phyloP scores from a whole-genome alignment of 257 asterid genomes.

The Ocimum tenuiflorum region DNA sequence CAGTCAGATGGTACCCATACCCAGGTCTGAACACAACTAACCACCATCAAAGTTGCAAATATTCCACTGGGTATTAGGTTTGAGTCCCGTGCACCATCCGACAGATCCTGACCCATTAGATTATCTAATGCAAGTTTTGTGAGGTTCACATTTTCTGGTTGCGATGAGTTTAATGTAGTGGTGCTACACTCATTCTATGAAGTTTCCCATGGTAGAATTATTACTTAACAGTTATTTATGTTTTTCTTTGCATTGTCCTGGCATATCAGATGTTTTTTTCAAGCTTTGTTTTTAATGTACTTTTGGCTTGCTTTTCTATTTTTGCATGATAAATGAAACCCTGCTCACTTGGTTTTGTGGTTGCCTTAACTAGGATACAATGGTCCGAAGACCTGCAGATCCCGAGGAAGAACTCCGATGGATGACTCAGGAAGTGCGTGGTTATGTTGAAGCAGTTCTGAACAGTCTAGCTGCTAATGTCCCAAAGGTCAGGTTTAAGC shows the following conservation, averaged over 20 bases:
- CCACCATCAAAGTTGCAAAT: too few relatives aligned
- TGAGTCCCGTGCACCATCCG: too few relatives aligned
- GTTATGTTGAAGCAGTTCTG: conserved; percentile 93
- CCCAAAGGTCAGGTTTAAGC: conserved; percentile 55
- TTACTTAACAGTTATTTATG: not conserved
- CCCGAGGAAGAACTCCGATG: conserved; percentile 97
- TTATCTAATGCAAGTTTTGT: too few relatives aligned
- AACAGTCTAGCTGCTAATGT: conserved; percentile 95
- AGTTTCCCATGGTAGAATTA: conserved; percentile 8
- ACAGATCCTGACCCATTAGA: too few relatives aligned
- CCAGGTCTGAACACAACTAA: too few relatives aligned
- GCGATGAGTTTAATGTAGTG: not conserved
- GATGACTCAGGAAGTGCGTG: conserved; percentile 98
- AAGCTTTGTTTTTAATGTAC: not conserved
- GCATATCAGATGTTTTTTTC: not conserved
- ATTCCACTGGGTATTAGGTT: too few relatives aligned
- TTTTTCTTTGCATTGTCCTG: not conserved
- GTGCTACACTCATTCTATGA: not conserved
- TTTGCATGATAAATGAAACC: conserved; percentile 1
- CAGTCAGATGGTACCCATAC: too few relatives aligned
- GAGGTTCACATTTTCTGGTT: conserved; percentile 14
- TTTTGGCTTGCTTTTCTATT: not conserved
- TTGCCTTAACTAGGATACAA: conserved; percentile 51
- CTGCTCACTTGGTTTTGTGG: not conserved
- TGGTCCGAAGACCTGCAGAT: conserved; percentile 81